phyloP scores from a whole-genome alignment of 768 basidiomycete species.

The Lactifluus subvellereus region DNA sequence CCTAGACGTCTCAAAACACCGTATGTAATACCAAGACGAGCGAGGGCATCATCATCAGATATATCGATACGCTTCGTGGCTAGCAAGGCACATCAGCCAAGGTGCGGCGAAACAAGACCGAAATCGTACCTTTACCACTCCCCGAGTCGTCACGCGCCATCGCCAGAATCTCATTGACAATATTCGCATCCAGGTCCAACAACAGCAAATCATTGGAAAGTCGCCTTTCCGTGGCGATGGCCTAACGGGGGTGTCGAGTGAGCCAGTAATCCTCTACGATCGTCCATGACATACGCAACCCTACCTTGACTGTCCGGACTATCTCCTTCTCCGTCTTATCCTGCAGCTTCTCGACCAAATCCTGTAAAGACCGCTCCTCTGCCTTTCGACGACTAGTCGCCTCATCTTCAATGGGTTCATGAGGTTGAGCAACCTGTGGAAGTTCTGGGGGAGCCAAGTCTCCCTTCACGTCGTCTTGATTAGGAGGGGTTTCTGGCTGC shows the following conservation, averaged over 20 bases:
- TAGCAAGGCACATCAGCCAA: slow-evolving; percentile 18
- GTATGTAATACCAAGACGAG: slow-evolving; percentile 72
- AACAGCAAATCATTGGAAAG: slow-evolving; percentile 55
- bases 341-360: slow-evolving; percentile 73
- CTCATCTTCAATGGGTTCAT: slow-evolving; percentile 14
- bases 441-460: background rate
- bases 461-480: slow-evolving; percentile 15
- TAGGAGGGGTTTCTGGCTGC: slow-evolving; percentile 30
- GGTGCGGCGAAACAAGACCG: background rate
- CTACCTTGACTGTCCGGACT: slow-evolving; percentile 60
- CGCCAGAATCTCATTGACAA: slow-evolving; percentile 54
- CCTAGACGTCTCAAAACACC: slow-evolving; percentile 75
- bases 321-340: slow-evolving; percentile 89
- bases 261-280: background rate
- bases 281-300: slow-evolving; percentile 6
- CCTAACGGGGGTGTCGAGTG: slow-evolving; percentile 37
- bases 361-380: slow-evolving; percentile 59
- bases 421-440: background rate
- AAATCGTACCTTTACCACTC: slow-evolving; percentile 27
- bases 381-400: slow-evolving; percentile 36
- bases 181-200: slow-evolving; percentile 54
- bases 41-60: slow-evolving; percentile 63
- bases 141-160: slow-evolving; percentile 35
- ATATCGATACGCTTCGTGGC: slow-evolving; percentile 42
- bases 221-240: slow-evolving; percentile 77